These are phyloP conservation scores for Solanum sejunctum DNA, from an alignment of 257 asterid genomes.

Conservation along the genomic window DNA sequence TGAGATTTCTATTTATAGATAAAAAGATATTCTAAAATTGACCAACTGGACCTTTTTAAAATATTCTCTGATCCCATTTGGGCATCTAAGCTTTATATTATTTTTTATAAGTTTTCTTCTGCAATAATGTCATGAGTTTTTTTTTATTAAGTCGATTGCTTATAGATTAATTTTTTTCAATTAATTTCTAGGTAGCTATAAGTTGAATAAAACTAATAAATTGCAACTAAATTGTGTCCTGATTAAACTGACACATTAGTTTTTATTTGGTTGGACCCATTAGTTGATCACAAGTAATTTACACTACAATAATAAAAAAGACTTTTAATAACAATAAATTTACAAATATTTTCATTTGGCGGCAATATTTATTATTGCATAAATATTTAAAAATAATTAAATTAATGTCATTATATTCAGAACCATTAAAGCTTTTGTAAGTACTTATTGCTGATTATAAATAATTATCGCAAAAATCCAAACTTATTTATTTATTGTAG, in stretches of 20 bases:
- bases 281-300: neutral
- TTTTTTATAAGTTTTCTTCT: neutral
- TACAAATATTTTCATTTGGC: no score
- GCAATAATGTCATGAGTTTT: neutral
- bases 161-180: neutral
- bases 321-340: no score
- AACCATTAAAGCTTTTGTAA: no score
- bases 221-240: neutral
- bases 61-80: neutral
- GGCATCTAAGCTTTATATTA: neutral
- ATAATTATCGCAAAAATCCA: no score
- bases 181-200: neutral
- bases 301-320: no score
- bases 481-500: no score
- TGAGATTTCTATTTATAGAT: neutral
- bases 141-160: neutral
- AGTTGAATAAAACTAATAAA: neutral
- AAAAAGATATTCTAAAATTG: neutral
- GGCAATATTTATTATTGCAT: no score
- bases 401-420: no score
- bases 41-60: neutral
- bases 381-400: no score
- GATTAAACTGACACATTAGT: neutral
- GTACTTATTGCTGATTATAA: no score
- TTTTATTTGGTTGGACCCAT: neutral